phyloP scores from a whole-genome alignment of 257 asterid species.

The Leptodermis oblonga region DNA sequence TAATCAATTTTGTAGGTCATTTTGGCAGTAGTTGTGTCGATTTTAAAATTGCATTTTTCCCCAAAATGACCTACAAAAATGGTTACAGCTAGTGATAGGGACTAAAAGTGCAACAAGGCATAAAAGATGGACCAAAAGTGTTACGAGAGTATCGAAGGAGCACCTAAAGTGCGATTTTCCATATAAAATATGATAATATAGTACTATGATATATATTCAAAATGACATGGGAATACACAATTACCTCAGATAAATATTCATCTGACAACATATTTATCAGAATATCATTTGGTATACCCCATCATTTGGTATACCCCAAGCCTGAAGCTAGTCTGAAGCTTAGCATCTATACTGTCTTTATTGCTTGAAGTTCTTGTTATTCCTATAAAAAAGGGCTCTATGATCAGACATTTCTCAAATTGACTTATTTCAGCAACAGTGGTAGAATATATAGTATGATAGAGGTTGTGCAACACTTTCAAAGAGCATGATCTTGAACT shows the following conservation, averaged over 20 bases:
- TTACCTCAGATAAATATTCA: slow-evolving; percentile 44
- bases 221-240: background rate
- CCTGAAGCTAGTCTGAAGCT: slow-evolving; percentile 39
- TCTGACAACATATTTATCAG: slow-evolving; percentile 35
- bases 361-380: slow-evolving; percentile 24
- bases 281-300: slow-evolving; percentile 36
- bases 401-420: background rate
- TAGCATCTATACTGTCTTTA: slow-evolving; percentile 26
- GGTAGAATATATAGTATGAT: background rate
- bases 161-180: no score
- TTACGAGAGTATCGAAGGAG: no score
- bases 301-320: no score
- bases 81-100: no score
- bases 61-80: no score
- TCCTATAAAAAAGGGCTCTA: slow-evolving; percentile 30
- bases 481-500: background rate
- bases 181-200: no score
- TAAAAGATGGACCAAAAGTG: no score
- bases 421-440: background rate
- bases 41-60: no score
- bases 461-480: background rate
- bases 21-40: no score
- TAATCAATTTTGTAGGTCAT: no score
- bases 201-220: slow-evolving; percentile 4
- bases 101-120: no score